Evolutionary conservation across 169 alveolate genomes (phyloP), one percentile per base, ranked within the genome.

Genomic region (Plasmodium cynomolgi): DNA sequence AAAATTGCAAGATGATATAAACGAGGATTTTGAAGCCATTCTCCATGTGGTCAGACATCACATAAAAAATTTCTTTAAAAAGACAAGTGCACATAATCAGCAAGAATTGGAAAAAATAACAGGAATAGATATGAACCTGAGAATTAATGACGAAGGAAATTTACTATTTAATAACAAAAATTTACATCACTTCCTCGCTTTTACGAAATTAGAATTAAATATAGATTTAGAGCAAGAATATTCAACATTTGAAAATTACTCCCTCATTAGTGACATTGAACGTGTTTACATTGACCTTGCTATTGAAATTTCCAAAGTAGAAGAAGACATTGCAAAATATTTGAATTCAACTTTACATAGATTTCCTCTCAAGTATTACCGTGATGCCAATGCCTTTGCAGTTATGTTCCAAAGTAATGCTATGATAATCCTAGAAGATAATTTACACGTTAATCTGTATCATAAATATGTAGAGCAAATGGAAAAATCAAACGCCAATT

Each of bases 371-470:
- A 13, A 44, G 34, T 81, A 81, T 23, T 81, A 20, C 34, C 47
- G 88, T 44, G 74, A 54, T 44, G 79, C 41, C 31, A 50, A 50
- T 81, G 11, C 29, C 33, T 81, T 81, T 50, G 72, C 74, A 81
- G 79, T 81, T 37, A 81, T 81, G 88, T 81, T 81, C 37, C 80
- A 81, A 23, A 44, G n/a, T 50, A 81, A 81, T 81, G 88, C 88
- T 29, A 81, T 81, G 88, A 0, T 5, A 29, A 81, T 81, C 15
- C 88, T 81, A 7, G 88, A 81, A 81, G 88, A 81, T 26, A 47
- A 54, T 9, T 13, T 81, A 20, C 72, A 81, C 37, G 2, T 23
- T 54, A 1, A 8, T 29, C 68, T 81, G 31, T n/a, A 81, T 50
- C 1, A n/a, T 31, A 81, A 81, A 44, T 81, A 81, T 26, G 17